Percentiles rank a stretch among this genome's conserved stretches.
These are phyloP conservation scores for Graphilbum sp. DNA, from an alignment of 2,329 filamentous ascomycete genomes.

Conservation along the genomic window DNA sequence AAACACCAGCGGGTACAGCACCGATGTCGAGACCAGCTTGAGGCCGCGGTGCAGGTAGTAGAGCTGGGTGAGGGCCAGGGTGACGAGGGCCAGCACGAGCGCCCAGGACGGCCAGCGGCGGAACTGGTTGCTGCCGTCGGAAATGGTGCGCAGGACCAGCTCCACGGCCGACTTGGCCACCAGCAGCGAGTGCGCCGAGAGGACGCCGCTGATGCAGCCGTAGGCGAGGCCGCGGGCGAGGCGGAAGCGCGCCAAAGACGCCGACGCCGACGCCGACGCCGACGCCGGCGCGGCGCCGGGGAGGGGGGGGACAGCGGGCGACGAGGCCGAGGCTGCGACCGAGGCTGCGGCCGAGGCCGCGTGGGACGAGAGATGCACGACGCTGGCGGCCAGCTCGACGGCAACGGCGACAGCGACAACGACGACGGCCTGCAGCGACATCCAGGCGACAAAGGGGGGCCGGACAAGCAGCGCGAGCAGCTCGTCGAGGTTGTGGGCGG, in stretches of 20 bases:
- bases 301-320: not conserved
- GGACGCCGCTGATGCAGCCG: constrained; percentile 76
- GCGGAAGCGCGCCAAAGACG: constrained; percentile 34
- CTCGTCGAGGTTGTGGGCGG: constrained; percentile 74
- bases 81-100: constrained; percentile 66
- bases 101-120: constrained; percentile 90
- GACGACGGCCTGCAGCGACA: constrained; percentile 60
- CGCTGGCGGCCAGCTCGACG: constrained; percentile 39
- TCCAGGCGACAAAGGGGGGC: constrained; percentile 72
- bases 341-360: not conserved
- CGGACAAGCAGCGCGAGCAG: constrained; percentile 60
- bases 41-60: constrained; percentile 91
- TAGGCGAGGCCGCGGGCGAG: constrained; percentile 64
- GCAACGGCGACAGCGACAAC: constrained; percentile 51
- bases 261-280: not conserved
- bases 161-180: constrained; percentile 96
- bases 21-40: constrained; percentile 86
- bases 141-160: constrained; percentile 69
- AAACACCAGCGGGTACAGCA: constrained; percentile 93
- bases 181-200: constrained; percentile 84
- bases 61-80: constrained; percentile 72
- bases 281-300: too few relatives aligned
- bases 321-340: too few relatives aligned
- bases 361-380: constrained; percentile 15
- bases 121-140: constrained; percentile 84